These are phyloP conservation scores for Backusella tarrabulga DNA, from an alignment of 192 early-diverging fungal species.

Conservation along the genomic window DNA sequence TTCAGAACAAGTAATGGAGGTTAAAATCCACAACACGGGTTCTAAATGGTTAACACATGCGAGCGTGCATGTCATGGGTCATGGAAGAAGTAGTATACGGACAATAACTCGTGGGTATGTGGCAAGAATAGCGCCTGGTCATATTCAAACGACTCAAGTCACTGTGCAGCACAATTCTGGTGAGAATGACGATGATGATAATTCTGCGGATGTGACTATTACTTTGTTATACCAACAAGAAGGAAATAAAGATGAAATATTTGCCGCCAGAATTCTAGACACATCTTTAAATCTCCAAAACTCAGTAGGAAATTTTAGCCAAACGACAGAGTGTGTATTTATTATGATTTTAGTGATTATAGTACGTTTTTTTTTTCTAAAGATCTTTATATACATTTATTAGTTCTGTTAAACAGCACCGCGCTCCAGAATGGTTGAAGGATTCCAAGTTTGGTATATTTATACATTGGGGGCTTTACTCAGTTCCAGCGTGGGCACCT, in stretches of 20 bases:
- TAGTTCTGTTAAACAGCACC: conserved; percentile 12
- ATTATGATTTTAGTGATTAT: background rate
- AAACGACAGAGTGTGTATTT: background rate
- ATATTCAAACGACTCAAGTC: background rate
- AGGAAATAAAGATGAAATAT: background rate
- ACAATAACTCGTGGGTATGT: background rate
- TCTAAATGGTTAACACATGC: background rate
- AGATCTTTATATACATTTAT: background rate
- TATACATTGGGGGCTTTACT: conserved; percentile 30
- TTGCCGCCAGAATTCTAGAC: background rate
- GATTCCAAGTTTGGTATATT: conserved; percentile 29
- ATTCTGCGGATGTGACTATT: background rate
- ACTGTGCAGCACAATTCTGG: background rate
- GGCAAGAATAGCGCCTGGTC: background rate
- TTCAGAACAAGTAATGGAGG: background rate
- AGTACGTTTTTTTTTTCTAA: conserved; percentile 2
- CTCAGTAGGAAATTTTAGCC: background rate
- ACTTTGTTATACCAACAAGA: background rate
- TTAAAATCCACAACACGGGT: background rate
- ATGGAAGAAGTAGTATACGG: background rate
- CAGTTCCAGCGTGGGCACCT: conserved; percentile 27
- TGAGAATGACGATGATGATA: background rate
- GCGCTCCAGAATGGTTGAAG: conserved; percentile 19
- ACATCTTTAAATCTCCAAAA: background rate
- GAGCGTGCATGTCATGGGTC: background rate